Evolutionary conservation across 257 asterid genomes (phyloP).

Genomic region (Fraxinus anomala): DNA sequence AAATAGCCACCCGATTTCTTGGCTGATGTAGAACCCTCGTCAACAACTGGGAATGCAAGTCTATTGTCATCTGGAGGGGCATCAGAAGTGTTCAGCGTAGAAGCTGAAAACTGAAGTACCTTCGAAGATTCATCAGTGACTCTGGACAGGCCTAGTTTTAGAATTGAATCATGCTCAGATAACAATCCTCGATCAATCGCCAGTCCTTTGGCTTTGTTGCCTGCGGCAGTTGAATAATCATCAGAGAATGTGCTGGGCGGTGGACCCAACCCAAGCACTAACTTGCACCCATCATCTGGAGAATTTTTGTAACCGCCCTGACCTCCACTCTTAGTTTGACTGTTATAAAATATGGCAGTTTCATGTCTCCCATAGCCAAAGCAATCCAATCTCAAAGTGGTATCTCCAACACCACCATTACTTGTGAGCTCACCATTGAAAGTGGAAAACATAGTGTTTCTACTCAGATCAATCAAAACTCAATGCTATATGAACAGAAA

Average conservation of each 20-base stretch:
- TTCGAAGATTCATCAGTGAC: slow-evolving; percentile 49
- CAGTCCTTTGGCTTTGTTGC: slow-evolving; percentile 42
- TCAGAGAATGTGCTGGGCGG: slow-evolving; percentile 63
- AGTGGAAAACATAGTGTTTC: slow-evolving; percentile 43
- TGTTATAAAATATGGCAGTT: slow-evolving; percentile 36
- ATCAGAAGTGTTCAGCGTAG: slow-evolving; percentile 40
- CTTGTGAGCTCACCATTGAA: slow-evolving; percentile 43
- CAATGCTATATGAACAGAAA: slow-evolving; percentile 26
- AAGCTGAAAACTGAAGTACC: slow-evolving; percentile 50
- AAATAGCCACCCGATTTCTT: slow-evolving; percentile 90
- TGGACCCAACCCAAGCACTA: slow-evolving; percentile 92
- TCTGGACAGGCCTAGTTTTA: slow-evolving; percentile 72
- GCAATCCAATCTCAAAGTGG: slow-evolving; percentile 72
- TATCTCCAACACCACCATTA: slow-evolving; percentile 50
- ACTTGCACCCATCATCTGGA: slow-evolving; percentile 77
- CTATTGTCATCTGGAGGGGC: slow-evolving; percentile 39
- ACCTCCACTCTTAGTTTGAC: slow-evolving; percentile 35
- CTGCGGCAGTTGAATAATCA: slow-evolving; percentile 39
- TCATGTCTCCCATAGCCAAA: slow-evolving; percentile 65
- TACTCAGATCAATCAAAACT: slow-evolving; percentile 34
- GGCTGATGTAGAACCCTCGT: slow-evolving; percentile 96
- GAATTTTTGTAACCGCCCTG: slow-evolving; percentile 32
- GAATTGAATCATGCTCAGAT: slow-evolving; percentile 52
- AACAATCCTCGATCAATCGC: slow-evolving; percentile 36
- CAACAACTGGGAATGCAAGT: slow-evolving; percentile 46